Conservation (phyloP, 2,329 filamentous ascomycete species). For the Diplodia mutila region DNA sequence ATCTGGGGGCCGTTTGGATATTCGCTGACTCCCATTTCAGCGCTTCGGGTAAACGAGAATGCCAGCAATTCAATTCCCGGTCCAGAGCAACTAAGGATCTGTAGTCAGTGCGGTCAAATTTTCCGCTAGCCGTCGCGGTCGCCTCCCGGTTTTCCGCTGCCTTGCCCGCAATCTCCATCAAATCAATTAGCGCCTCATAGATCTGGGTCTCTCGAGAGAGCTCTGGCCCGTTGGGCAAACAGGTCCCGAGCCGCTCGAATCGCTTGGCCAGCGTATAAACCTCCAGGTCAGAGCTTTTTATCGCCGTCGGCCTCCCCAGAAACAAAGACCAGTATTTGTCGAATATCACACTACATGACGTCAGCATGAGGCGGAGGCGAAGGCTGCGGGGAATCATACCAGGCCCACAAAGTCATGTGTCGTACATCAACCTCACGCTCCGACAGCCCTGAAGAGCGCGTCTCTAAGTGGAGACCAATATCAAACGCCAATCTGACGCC, state of each 20-base stretch:
- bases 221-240: conserved; percentile 38
- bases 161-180: conserved; percentile 60
- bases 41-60: conserved; percentile 55
- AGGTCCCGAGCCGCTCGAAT: conserved; percentile 50
- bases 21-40: conserved; percentile 43
- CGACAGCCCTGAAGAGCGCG: conserved; percentile 41
- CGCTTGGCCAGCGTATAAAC: conserved; percentile 53
- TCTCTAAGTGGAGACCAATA: conserved; percentile 47
- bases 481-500: conserved; percentile 24
- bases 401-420: conserved; percentile 51
- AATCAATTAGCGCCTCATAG: conserved; percentile 57
- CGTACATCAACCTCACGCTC: conserved; percentile 51
- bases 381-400: conserved; percentile 28
- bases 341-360: conserved; percentile 25
- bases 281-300: conserved; percentile 57
- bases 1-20: conserved; percentile 41
- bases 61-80: conserved; percentile 60
- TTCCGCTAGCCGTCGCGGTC: conserved; percentile 35
- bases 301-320: conserved; percentile 57
- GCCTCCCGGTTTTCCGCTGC: conserved; percentile 40
- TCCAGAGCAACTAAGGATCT: conserved; percentile 57
- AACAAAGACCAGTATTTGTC: conserved; percentile 57
- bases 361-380: not conserved
- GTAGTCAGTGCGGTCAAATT: conserved; percentile 53
- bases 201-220: conserved; percentile 47